phyloP scores from a whole-genome alignment of 768 basidiomycete species.

The Suillus americanus region DNA sequence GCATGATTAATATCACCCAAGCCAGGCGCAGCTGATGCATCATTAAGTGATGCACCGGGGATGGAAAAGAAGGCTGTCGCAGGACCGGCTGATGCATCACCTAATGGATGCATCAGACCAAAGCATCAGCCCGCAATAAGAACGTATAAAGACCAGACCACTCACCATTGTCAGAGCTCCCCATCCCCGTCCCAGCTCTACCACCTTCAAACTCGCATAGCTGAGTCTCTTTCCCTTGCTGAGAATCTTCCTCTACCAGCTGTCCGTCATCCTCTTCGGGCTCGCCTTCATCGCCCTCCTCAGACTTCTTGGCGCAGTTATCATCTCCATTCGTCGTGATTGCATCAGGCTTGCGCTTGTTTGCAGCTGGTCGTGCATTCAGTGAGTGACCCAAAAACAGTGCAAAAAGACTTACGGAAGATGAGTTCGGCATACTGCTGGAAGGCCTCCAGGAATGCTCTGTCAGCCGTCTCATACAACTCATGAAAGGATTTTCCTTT shows the following conservation, averaged over 20 bases:
- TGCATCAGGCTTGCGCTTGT: background rate
- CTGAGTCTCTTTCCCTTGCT: background rate
- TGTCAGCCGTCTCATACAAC: background rate
- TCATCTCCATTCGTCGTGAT: background rate
- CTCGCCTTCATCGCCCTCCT: background rate
- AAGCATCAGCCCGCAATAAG: too few species aligned
- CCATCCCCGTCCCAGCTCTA: background rate
- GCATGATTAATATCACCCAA: too few species aligned
- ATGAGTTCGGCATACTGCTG: conserved; percentile 5
- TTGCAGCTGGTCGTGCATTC: background rate
- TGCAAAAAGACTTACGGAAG: background rate
- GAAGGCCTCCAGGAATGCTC: background rate
- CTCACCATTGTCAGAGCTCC: background rate
- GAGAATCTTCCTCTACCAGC: background rate
- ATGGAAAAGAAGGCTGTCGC: background rate
- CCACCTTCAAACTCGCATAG: background rate
- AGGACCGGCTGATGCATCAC: too few species aligned
- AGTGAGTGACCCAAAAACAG: background rate
- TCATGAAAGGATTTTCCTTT: background rate
- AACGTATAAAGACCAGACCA: background rate
- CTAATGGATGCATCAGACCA: background rate
- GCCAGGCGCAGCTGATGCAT: background rate
- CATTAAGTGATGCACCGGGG: too few species aligned
- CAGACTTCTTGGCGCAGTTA: background rate
- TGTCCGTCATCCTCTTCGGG: background rate